Evolutionary conservation across 2,329 filamentous ascomycete species (phyloP).

Genomic region (Podosphaera fusca): DNA sequence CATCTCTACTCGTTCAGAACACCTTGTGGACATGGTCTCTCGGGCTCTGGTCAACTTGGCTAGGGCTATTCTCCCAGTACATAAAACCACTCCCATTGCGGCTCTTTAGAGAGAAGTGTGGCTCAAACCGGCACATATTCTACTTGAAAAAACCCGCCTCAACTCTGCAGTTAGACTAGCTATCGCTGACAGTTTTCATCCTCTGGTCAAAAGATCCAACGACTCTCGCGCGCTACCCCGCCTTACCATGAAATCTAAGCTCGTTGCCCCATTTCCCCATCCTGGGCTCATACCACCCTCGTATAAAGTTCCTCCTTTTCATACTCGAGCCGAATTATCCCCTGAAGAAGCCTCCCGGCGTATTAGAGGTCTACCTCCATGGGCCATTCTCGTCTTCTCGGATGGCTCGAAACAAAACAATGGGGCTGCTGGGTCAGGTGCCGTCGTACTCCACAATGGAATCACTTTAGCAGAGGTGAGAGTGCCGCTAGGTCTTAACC

Average conservation of each 20-base stretch:
- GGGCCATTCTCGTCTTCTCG: neutral
- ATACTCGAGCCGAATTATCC: neutral
- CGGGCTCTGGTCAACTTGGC: too few species aligned
- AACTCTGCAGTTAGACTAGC: neutral
- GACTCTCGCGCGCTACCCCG: neutral
- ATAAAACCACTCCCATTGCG: too few species aligned
- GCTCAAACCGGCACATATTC: neutral
- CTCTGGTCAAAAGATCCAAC: neutral
- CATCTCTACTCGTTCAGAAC: neutral
- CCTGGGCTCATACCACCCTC: neutral
- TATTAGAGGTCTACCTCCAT: neutral
- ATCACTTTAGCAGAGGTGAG: too few species aligned
- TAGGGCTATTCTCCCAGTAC: too few species aligned
- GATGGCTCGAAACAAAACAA: too few species aligned
- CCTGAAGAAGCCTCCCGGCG: neutral
- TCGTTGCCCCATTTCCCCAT: neutral
- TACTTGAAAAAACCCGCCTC: neutral
- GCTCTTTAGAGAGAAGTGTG: too few species aligned
- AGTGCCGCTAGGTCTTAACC: too few species aligned
- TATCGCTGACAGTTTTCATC: neutral
- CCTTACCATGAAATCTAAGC: neutral
- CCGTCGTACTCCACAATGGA: too few species aligned
- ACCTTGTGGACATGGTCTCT: neutral
- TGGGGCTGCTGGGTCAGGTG: too few species aligned
- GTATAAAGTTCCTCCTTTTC: neutral